Percentiles rank a stretch among this genome's conserved stretches.
These are phyloP conservation scores for Auricularia cornea DNA, from an alignment of 768 basidiomycete species.

Conservation along the genomic window DNA sequence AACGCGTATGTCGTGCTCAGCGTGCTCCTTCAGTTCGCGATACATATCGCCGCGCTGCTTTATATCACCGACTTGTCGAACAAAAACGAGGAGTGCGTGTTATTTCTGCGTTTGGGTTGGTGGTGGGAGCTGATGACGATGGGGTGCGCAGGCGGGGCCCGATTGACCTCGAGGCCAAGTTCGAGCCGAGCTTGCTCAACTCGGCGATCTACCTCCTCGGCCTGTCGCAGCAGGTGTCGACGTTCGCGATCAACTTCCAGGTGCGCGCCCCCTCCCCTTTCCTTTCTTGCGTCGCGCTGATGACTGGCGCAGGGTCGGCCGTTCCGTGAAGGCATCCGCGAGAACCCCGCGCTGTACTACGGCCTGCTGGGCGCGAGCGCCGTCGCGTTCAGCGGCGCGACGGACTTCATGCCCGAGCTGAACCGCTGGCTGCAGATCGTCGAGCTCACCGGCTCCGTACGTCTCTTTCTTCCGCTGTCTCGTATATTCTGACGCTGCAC, in stretches of 20 bases:
- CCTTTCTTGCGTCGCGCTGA: neutral
- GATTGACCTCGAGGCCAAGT: constrained; percentile 93
- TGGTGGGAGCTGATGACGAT: neutral
- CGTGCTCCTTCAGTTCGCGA: constrained; percentile 84
- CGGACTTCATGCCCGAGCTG: constrained; percentile 90
- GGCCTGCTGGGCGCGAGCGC: constrained; percentile 82
- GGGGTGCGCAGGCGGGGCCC: constrained; percentile 50
- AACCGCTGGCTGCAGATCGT: constrained; percentile 97
- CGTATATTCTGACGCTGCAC: neutral
- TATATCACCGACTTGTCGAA: constrained; percentile 90
- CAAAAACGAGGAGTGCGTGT: constrained; percentile 60
- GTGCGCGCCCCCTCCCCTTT: constrained; percentile 32
- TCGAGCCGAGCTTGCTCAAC: constrained; percentile 89
- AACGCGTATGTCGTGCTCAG: constrained; percentile 92
- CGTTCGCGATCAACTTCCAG: constrained; percentile 98
- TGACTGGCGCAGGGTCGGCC: constrained; percentile 63
- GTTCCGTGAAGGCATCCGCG: constrained; percentile 95
- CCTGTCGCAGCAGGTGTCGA: constrained; percentile 95
- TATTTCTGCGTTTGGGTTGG: constrained; percentile 8
- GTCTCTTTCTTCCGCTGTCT: constrained; percentile 23
- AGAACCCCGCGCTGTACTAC: constrained; percentile 89
- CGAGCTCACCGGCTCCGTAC: constrained; percentile 69
- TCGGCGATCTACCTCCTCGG: constrained; percentile 95
- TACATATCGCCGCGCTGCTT: constrained; percentile 83
- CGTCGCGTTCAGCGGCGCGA: constrained; percentile 90